phyloP scores from a whole-genome alignment of 108 stramenopile genomes.

The Cylindrotheca fusiformis region DNA sequence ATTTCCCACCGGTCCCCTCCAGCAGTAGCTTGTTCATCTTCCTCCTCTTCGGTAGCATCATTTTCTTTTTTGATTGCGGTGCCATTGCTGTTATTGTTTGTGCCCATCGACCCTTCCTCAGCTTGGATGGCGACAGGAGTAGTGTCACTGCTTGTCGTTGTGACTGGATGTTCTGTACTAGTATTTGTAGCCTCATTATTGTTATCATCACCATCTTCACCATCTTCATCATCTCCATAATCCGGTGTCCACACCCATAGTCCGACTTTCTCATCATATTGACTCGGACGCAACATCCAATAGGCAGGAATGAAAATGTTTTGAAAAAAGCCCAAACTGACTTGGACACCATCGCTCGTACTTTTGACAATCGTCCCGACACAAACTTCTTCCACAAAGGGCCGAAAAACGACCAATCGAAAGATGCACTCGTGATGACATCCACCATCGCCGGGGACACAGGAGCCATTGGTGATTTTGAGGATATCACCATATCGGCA shows the following conservation, averaged over 20 bases:
- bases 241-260: conserved; percentile 79
- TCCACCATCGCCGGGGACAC: conserved; percentile 83
- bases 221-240: conserved; percentile 57
- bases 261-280: conserved; percentile 50
- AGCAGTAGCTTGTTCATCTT: conserved; percentile 10
- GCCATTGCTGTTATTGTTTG: conserved; percentile 13
- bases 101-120: not conserved
- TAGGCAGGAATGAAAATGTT: conserved; percentile 84
- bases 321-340: conserved; percentile 85
- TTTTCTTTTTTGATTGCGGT: conserved; percentile 23
- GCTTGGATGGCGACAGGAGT: conserved; percentile 2
- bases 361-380: conserved; percentile 62
- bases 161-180: not conserved
- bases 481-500: conserved; percentile 66
- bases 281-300: conserved; percentile 81
- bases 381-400: conserved; percentile 88
- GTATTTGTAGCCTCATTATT: conserved; percentile 9
- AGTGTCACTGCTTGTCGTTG: conserved; percentile 1
- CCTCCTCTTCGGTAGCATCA: conserved; percentile 23
- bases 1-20: conserved; percentile 67
- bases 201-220: conserved; percentile 11
- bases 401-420: conserved; percentile 82
- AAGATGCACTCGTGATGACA: conserved; percentile 79
- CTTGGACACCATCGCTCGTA: conserved; percentile 71
- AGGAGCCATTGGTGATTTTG: conserved; percentile 63